Conservation (phyloP, 257 asterid genomes). For the Echites panduratus region DNA sequence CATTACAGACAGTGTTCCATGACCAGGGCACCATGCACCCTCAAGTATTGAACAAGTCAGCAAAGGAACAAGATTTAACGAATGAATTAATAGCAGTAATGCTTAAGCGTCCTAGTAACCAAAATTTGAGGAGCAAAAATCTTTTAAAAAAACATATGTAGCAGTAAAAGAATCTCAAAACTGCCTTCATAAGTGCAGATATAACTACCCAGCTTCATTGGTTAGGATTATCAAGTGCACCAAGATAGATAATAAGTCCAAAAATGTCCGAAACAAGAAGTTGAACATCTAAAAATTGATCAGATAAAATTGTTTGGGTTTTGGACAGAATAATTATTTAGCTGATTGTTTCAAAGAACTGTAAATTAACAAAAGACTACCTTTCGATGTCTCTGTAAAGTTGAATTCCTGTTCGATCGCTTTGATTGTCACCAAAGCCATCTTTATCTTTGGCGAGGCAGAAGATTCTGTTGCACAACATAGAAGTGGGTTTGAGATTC, state of each 20-base stretch:
- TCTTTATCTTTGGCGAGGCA: conserved; percentile 31
- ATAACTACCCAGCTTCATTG: no score
- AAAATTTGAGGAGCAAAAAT: not conserved
- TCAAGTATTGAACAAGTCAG: no score
- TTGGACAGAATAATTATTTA: no score
- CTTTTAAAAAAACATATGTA: not conserved
- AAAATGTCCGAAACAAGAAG: not conserved
- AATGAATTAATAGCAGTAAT: no score
- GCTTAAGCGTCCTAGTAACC: no score
- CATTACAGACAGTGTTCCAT: no score
- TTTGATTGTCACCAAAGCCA: conserved; percentile 17
- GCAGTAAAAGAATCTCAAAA: no score
- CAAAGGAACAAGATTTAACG: no score
- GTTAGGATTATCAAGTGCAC: no score
- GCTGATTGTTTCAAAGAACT: not conserved
- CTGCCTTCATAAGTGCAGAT: no score
- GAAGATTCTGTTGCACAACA: conserved; percentile 21
- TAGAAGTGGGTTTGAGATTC: conserved; percentile 21
- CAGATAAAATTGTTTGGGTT: not conserved
- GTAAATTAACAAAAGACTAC: conserved; percentile 19
- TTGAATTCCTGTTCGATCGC: conserved; percentile 57
- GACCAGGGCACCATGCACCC: no score
- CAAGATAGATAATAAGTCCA: no score
- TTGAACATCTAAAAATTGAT: not conserved
- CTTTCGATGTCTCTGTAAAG: conserved; percentile 80